A percentile compares a stretch with the other conserved stretches of the same genome.
phyloP scores from a whole-genome alignment of 2,329 filamentous ascomycete species.

The Alternaria dauci region DNA sequence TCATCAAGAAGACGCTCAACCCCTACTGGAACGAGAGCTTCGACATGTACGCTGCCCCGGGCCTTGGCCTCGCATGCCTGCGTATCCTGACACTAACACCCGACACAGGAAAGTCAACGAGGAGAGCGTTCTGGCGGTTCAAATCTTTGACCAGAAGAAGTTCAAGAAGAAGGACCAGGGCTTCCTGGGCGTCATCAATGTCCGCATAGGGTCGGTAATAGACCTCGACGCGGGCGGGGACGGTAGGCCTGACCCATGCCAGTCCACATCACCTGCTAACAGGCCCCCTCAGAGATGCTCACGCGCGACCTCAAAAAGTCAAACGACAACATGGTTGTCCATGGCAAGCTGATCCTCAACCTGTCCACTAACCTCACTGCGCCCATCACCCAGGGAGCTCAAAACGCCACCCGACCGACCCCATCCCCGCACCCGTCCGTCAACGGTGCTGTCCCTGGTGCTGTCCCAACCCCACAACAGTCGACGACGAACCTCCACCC shows the following conservation, averaged over 20 bases:
- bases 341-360: constrained; percentile 97
- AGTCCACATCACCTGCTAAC: constrained; percentile 33
- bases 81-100: constrained; percentile 35
- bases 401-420: constrained; percentile 50
- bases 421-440: constrained; percentile 49
- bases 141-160: constrained; percentile 99
- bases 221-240: constrained; percentile 89
- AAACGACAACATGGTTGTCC: constrained; percentile 95
- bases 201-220: constrained; percentile 92
- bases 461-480: constrained; percentile 51
- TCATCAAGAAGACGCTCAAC: constrained; percentile 96
- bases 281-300: constrained; percentile 77
- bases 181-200: constrained; percentile 96
- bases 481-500: constrained; percentile 50
- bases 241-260: constrained; percentile 65
- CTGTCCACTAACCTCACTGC: constrained; percentile 86
- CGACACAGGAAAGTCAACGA: constrained; percentile 80
- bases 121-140: constrained; percentile 94
- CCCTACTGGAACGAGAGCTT: constrained; percentile 99
- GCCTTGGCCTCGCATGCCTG: constrained; percentile 7
- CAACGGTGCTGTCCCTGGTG: constrained; percentile 45
- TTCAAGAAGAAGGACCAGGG: constrained; percentile 99
- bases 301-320: constrained; percentile 97
- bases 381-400: constrained; percentile 67
- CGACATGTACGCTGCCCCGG: constrained; percentile 76